Evolutionary conservation across 2,329 filamentous ascomycete species (phyloP).

Genomic region (Whalleya microplaca): DNA sequence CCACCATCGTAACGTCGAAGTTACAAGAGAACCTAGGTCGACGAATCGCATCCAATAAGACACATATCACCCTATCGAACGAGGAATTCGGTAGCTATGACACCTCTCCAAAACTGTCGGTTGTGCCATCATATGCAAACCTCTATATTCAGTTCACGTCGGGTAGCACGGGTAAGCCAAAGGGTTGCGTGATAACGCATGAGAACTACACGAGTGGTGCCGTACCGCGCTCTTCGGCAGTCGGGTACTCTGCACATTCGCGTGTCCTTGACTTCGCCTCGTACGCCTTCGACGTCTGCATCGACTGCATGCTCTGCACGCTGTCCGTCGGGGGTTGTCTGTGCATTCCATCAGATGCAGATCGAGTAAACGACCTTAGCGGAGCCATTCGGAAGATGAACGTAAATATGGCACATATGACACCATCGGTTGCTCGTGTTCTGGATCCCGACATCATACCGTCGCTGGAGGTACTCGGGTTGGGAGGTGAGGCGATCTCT

Average conservation of each 20-base stretch:
- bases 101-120: slow-evolving; percentile 18
- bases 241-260: slow-evolving; percentile 47
- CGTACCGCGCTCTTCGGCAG: slow-evolving; percentile 45
- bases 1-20: slow-evolving; percentile 45
- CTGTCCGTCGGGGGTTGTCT: slow-evolving; percentile 54
- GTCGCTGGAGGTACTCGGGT: slow-evolving; percentile 49
- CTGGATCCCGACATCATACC: slow-evolving; percentile 51
- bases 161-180: slow-evolving; percentile 66
- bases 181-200: slow-evolving; percentile 61
- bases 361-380: slow-evolving; percentile 55
- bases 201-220: slow-evolving; percentile 51
- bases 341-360: slow-evolving; percentile 58
- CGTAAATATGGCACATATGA: slow-evolving; percentile 55
- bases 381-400: slow-evolving; percentile 48
- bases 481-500: slow-evolving; percentile 58
- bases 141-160: slow-evolving; percentile 67
- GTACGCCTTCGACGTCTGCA: slow-evolving; percentile 59
- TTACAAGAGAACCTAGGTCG: slow-evolving; percentile 43
- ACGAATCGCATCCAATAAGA: slow-evolving; percentile 41
- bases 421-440: slow-evolving; percentile 53
- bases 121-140: slow-evolving; percentile 46
- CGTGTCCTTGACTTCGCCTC: slow-evolving; percentile 53
- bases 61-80: slow-evolving; percentile 39
- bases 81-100: slow-evolving; percentile 29
- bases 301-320: slow-evolving; percentile 59